Evolutionary conservation across 2,329 filamentous ascomycete species (phyloP).

Genomic region (Monosporascus sp.): DNA sequence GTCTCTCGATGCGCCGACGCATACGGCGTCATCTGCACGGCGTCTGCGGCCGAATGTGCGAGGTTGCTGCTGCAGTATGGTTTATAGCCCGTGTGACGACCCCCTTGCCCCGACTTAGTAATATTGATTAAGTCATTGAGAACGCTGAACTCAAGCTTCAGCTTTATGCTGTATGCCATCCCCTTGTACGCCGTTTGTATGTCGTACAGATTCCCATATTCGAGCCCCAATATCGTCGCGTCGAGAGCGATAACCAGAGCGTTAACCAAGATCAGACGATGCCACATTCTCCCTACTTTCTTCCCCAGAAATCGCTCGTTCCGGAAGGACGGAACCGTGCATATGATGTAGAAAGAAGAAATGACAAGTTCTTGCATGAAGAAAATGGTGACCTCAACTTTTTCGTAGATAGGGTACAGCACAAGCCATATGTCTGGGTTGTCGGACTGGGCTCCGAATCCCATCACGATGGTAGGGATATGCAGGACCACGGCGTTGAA

Average conservation of each 20-base stretch:
- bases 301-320: conserved; percentile 35
- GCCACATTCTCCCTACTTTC: conserved; percentile 24
- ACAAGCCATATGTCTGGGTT: background rate
- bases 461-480: conserved; percentile 45
- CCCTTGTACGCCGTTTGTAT: conserved; percentile 35
- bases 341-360: conserved; percentile 41
- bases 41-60: no score
- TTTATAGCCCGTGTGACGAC: no score
- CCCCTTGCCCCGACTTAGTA: conserved; percentile 1
- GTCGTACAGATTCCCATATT: conserved; percentile 33
- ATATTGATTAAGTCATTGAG: conserved; percentile 33
- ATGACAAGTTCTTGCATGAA: conserved; percentile 39
- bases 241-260: conserved; percentile 36
- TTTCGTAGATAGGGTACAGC: conserved; percentile 16
- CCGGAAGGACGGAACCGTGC: no score
- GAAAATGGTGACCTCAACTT: conserved; percentile 37
- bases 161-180: conserved; percentile 38
- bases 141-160: conserved; percentile 52
- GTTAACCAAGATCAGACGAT: conserved; percentile 37
- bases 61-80: no score
- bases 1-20: no score
- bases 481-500: conserved; percentile 47
- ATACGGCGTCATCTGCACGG: no score
- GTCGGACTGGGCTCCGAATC: conserved; percentile 11
- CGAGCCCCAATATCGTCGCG: conserved; percentile 31